Evolutionary conservation across 805 yeast genomes (phyloP).

Genomic region (Suhomyces kilbournensis): DNA sequence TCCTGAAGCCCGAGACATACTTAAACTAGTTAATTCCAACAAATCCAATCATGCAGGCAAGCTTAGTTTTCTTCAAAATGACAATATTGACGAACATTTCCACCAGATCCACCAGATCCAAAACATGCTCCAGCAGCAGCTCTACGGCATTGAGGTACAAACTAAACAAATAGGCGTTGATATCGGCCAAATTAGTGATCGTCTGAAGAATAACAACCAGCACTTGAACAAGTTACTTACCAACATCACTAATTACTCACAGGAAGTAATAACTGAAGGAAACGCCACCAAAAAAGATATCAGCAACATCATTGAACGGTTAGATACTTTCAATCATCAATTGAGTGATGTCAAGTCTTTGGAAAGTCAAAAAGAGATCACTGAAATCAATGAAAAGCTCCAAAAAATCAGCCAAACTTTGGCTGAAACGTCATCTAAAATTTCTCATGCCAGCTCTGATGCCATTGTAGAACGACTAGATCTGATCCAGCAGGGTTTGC

Average conservation of each 20-base stretch:
- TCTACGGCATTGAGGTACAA: constrained; percentile 28
- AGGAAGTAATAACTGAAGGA: constrained; percentile 34
- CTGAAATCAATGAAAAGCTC: not conserved
- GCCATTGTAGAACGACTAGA: not conserved
- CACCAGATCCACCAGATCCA: constrained; percentile 26
- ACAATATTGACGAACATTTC: constrained; percentile 33
- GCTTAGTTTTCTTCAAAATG: constrained; percentile 30
- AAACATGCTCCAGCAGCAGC: constrained; percentile 25
- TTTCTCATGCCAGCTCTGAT: not conserved
- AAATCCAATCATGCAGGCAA: constrained; percentile 20
- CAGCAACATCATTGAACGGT: constrained; percentile 15
- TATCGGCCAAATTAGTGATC: constrained; percentile 33
- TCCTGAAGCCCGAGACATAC: constrained; percentile 2
- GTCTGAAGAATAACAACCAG: constrained; percentile 41
- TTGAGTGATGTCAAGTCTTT: not conserved
- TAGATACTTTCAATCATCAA: constrained; percentile 13
- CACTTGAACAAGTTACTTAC: constrained; percentile 33
- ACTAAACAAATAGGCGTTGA: constrained; percentile 36
- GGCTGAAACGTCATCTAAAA: not conserved
- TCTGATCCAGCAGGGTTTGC: constrained; percentile 5
- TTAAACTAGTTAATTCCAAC: constrained; percentile 29
- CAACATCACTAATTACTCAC: constrained; percentile 32
- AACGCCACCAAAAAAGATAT: constrained; percentile 34
- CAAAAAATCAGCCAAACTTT: not conserved
- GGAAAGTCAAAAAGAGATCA: not conserved